Evolutionary conservation across 495 filamentous ascomycete species (phyloP), one percentile per base, ranked within the genome.

Genomic region (Darksidea phi): DNA sequence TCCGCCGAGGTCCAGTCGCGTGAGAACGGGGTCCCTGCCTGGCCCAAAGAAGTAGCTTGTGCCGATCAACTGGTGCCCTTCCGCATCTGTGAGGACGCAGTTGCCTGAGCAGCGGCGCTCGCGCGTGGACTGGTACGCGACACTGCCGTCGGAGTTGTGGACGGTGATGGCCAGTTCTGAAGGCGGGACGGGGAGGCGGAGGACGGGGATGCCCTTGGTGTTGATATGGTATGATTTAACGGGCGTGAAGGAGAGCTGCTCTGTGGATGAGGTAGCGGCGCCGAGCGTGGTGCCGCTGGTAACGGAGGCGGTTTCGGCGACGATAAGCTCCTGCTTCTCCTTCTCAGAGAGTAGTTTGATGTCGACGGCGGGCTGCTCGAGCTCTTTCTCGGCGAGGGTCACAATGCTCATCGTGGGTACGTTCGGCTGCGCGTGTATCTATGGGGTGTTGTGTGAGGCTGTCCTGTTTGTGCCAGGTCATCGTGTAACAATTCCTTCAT

Each of bases 31-130:
- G 59, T 72, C 63, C 6, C 73, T 70, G 24, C 71, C 71, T 12
- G 80, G 80, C 0, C 79, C 79, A 64, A 78, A 81, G 56, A 74
- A 75, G 68, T 83, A 83, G 1, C 73, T 77, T 0, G 80, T 82
- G 3, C 63, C 72, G 50, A 73, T 72, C 1, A 80, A 46, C 46
- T 32, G 50, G 6, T 67, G 73, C 34, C 48, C 48, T 18, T 63
- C 65, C 6, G 67, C 66, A 57, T 63, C 63, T 7, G 66, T 64
- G 20, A 75, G 63, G 28, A 70, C 67, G 32, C 66, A 75, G 55
- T 71, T 75, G 1, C 82, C 81, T 0, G 78, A 80, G 61, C 68
- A 65, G 43, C 67, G 71, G 1, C 60, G 57, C 12, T 73, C 73
- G 17, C 81, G 78, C 12, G 74, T 67, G 23, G 77, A 81, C 20